Evolutionary conservation across 2,329 filamentous ascomycete genomes (phyloP).

Genomic region (Dendrostoma leiphaemia): DNA sequence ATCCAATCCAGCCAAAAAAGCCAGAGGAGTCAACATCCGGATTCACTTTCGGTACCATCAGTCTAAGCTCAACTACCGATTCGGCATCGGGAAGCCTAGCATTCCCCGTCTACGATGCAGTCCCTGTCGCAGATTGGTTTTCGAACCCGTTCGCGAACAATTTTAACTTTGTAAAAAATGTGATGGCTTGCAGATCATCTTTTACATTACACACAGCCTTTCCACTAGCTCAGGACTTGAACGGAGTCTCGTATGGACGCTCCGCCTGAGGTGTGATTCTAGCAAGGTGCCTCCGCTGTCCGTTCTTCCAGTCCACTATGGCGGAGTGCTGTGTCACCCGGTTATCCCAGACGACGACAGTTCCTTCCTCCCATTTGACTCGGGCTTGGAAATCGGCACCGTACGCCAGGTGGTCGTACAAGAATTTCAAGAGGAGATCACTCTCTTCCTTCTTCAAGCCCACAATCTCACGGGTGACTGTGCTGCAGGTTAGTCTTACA

Average conservation of each 20-base stretch:
- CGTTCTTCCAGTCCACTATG: slow-evolving; percentile 77
- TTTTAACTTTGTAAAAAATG: no score
- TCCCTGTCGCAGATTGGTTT: no score
- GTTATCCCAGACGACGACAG: slow-evolving; percentile 87
- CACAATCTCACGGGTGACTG: slow-evolving; percentile 77
- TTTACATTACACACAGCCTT: no score
- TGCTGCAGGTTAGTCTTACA: slow-evolving; percentile 22
- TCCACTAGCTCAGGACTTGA: slow-evolving; percentile 29
- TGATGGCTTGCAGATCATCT: no score
- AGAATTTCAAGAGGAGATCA: slow-evolving; percentile 72
- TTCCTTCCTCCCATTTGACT: slow-evolving; percentile 76
- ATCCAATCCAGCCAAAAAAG: neutral
- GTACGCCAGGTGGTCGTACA: slow-evolving; percentile 72
- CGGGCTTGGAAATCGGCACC: slow-evolving; percentile 72
- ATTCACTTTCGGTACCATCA: neutral
- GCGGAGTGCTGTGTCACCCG: slow-evolving; percentile 77
- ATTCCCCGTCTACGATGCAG: no score
- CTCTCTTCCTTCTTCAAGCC: slow-evolving; percentile 86
- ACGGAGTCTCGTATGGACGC: slow-evolving; percentile 69
- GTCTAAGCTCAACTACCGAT: no score
- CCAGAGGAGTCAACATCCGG: neutral
- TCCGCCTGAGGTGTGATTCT: slow-evolving; percentile 83
- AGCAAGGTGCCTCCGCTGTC: slow-evolving; percentile 75
- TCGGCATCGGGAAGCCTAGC: no score
- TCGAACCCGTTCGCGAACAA: no score